A percentile compares a stretch with the other conserved stretches of the same genome.
These are phyloP conservation scores for Zygotorulaspora chibaensis DNA, from an alignment of 805 yeast species.

Conservation along the genomic window DNA sequence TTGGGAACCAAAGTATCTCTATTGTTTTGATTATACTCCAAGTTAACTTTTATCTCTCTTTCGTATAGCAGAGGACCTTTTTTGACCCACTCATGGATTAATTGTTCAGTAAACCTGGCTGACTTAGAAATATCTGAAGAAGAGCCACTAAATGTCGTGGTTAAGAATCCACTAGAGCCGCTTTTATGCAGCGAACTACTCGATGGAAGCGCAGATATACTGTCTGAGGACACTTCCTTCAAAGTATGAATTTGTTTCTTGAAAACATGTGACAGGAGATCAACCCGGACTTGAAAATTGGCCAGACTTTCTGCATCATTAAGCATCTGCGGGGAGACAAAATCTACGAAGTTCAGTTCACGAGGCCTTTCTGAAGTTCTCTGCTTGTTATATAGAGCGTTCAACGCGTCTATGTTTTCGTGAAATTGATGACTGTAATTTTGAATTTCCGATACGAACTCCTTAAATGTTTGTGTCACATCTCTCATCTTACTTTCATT, in stretches of 20 bases:
- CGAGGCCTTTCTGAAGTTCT: slow-evolving; percentile 17
- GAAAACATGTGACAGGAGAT: slow-evolving; percentile 26
- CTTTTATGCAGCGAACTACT: slow-evolving; percentile 9
- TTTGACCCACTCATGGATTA: slow-evolving; percentile 28
- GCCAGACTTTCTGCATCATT: slow-evolving; percentile 34
- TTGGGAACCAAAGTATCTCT: slow-evolving; percentile 53
- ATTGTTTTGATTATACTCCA: slow-evolving; percentile 41
- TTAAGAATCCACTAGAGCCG: slow-evolving; percentile 12
- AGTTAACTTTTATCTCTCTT: slow-evolving; percentile 37
- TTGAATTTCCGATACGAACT: slow-evolving; percentile 12
- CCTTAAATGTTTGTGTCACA: slow-evolving; percentile 25
- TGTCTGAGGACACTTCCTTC: slow-evolving; percentile 13
- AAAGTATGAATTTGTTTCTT: slow-evolving; percentile 29
- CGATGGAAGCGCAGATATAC: slow-evolving; percentile 12
- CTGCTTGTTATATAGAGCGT: slow-evolving; percentile 26
- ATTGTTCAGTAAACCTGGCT: slow-evolving; percentile 21
- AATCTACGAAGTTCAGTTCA: slow-evolving; percentile 30
- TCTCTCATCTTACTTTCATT: slow-evolving; percentile 22
- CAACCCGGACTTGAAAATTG: slow-evolving; percentile 20
- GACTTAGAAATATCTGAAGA: slow-evolving; percentile 15
- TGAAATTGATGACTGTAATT: slow-evolving; percentile 20
- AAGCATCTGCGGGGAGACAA: slow-evolving; percentile 25
- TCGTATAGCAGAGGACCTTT: slow-evolving; percentile 33
- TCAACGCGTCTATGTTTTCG: slow-evolving; percentile 20
- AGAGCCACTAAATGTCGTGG: slow-evolving; percentile 13